Evolutionary conservation across 352 stramenopile genomes (phyloP).

Genomic region (Plasmopara halstedii): DNA sequence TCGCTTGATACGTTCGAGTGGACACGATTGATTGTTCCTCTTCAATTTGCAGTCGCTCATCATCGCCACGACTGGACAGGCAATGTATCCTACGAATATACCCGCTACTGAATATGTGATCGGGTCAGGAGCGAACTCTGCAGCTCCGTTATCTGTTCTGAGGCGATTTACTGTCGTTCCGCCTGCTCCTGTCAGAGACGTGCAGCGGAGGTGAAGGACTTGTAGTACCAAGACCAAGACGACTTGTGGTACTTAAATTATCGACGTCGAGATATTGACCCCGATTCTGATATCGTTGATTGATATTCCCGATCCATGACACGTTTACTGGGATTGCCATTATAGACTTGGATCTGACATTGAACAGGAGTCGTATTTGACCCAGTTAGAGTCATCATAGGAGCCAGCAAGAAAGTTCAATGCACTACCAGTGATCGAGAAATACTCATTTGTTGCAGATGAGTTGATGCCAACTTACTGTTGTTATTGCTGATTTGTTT

Average conservation of each 20-base stretch:
- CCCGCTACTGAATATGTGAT: background rate
- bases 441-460: conserved; percentile 9
- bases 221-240: background rate
- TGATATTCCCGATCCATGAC: background rate
- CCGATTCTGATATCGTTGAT: background rate
- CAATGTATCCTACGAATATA: background rate
- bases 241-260: background rate
- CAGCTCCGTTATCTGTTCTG: background rate
- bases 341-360: background rate
- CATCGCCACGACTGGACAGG: background rate
- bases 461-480: conserved; percentile 9
- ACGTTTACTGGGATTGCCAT: background rate
- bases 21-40: background rate
- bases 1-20: background rate
- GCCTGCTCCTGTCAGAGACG: background rate
- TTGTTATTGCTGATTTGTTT: conserved; percentile 9
- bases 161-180: background rate
- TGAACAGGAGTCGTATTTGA: conserved; percentile 8
- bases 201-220: background rate
- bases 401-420: conserved; percentile 6
- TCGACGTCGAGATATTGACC: background rate
- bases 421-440: conserved; percentile 5
- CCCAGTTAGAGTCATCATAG: conserved; percentile 4
- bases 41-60: background rate
- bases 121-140: background rate